Percentiles rank a stretch among this genome's conserved stretches.
phyloP scores from a whole-genome alignment of 1,284 basidiomycete species.

The Vanrija humicola region DNA sequence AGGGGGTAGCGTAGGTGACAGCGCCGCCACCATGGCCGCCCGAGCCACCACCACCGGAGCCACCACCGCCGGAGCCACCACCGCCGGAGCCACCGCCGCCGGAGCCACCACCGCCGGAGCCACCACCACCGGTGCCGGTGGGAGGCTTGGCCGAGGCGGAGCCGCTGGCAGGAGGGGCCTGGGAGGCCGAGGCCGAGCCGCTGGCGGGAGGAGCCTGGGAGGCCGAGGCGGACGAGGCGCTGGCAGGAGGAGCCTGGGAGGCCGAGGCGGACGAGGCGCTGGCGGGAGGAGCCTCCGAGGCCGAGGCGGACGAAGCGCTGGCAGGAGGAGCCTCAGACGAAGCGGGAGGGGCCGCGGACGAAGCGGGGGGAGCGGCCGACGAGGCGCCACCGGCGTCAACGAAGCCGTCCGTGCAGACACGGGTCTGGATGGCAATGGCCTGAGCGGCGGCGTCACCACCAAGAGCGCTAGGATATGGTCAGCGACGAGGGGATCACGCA shows the following conservation, averaged over 20 bases:
- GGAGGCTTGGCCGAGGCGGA: background rate
- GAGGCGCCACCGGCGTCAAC: background rate
- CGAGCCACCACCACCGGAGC: too few species aligned
- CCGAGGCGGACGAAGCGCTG: too few species aligned
- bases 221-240: background rate
- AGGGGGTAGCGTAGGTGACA: too few species aligned
- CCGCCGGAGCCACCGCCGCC: too few species aligned
- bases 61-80: too few species aligned
- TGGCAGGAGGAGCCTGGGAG: background rate
- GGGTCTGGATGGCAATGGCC: background rate
- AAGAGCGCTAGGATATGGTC: too few species aligned
- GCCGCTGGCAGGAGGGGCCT: background rate
- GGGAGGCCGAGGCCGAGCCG: background rate
- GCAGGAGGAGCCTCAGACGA: too few species aligned
- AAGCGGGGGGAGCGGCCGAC: background rate
- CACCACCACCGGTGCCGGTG: background rate
- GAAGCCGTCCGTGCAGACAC: conserved; percentile 1
- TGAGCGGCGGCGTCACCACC: background rate
- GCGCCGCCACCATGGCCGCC: too few species aligned
- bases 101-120: too few species aligned
- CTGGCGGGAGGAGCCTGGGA: background rate
- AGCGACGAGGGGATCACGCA: background rate
- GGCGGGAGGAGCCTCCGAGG: too few species aligned
- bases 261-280: background rate
- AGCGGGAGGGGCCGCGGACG: background rate